These are phyloP conservation scores for Stagonosporopsis rhizophila DNA, from an alignment of 2,329 filamentous ascomycete species.

Conservation along the genomic window DNA sequence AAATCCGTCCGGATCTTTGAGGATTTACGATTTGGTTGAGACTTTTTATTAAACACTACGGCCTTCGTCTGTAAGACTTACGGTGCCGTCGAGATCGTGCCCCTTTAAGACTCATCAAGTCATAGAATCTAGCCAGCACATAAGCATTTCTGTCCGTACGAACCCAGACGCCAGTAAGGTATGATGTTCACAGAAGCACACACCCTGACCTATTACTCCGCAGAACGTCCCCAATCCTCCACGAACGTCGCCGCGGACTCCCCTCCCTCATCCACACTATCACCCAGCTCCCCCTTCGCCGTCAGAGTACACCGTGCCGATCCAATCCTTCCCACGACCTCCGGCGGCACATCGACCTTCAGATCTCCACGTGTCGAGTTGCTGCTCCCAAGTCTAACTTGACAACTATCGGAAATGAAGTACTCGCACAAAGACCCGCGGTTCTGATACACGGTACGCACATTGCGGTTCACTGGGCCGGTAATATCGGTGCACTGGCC, in stretches of 20 bases:
- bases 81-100: no score
- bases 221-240: neutral
- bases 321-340: neutral
- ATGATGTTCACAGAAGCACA: neutral
- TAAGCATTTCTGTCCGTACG: neutral
- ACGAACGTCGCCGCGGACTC: neutral
- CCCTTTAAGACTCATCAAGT: neutral
- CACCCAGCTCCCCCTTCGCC: no score
- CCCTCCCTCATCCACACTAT: neutral
- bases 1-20: neutral
- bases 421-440: neutral
- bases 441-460: slow-evolving; percentile 1
- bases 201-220: neutral
- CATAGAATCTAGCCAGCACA: neutral
- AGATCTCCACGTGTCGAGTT: neutral
- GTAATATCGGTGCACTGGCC: neutral
- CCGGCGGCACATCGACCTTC: neutral
- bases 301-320: neutral
- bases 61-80: no score
- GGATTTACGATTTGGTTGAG: no score
- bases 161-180: neutral
- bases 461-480: neutral
- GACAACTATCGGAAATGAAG: neutral
- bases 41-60: no score
- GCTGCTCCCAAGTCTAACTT: neutral